phyloP scores from a whole-genome alignment of 2,329 filamentous ascomycete species.

The Domatiomyces catenatus region DNA sequence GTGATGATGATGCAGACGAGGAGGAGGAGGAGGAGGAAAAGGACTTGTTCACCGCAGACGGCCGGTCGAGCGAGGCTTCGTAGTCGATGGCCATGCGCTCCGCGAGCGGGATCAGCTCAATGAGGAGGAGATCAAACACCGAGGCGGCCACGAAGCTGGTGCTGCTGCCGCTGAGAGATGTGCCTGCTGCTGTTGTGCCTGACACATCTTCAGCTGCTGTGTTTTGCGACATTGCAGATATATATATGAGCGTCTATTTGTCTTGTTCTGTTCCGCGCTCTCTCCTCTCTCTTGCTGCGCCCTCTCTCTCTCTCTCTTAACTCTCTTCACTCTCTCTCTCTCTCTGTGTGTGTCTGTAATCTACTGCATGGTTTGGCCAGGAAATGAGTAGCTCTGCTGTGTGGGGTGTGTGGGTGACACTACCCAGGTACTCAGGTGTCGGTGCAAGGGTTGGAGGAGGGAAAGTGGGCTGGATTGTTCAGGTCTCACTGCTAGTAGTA shows the following conservation, averaged over 20 bases:
- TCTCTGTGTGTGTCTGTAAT: too few species aligned
- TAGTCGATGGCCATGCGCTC: conserved; percentile 56
- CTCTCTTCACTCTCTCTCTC: too few species aligned
- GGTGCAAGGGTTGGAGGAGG: too few species aligned
- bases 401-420: too few species aligned
- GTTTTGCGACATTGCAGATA: not conserved
- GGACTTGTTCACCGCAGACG: conserved; percentile 5
- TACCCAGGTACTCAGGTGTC: too few species aligned
- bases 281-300: too few species aligned
- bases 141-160: conserved; percentile 56
- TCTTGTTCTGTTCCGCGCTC: not conserved
- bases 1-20: not conserved
- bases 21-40: not conserved
- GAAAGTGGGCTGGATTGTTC: too few species aligned
- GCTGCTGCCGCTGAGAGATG: not conserved
- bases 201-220: not conserved
- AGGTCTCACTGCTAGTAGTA: too few species aligned
- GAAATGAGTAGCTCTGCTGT: too few species aligned
- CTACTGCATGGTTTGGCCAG: too few species aligned
- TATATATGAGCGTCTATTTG: not conserved
- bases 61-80: conserved; percentile 15
- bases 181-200: not conserved
- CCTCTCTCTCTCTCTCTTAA: too few species aligned
- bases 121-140: conserved; percentile 84
- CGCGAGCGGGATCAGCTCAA: conserved; percentile 89